phyloP scores from a whole-genome alignment of 2,329 filamentous ascomycete genomes.

The Ceratocystiopsis minuta region DNA sequence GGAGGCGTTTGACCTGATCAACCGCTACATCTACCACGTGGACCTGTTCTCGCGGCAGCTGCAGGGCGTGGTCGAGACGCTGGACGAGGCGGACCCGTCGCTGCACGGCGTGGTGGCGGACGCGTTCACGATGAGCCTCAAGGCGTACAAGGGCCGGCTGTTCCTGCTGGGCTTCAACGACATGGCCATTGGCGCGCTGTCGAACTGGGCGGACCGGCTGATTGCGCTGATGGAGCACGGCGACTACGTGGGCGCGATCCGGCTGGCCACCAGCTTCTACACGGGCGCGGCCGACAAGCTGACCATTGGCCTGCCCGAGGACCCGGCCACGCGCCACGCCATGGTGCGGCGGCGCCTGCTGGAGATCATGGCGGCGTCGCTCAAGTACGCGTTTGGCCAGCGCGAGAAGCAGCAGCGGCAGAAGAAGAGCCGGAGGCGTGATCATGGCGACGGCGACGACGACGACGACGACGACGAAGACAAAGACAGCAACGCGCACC shows the following conservation, averaged over 20 bases:
- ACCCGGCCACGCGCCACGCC: constrained; percentile 53
- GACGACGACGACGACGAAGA: constrained; percentile 27
- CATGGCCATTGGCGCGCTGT: constrained; percentile 73
- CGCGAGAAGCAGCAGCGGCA: constrained; percentile 21
- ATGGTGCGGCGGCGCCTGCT: constrained; percentile 79
- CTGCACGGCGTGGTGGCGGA: constrained; percentile 95
- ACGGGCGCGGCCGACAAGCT: constrained; percentile 81
- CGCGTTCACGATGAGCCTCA: constrained; percentile 96
- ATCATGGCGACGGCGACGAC: constrained; percentile 14
- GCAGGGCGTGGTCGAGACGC: constrained; percentile 65
- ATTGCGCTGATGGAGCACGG: constrained; percentile 90
- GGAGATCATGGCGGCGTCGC: constrained; percentile 82
- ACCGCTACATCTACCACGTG: constrained; percentile 80
- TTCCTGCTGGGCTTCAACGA: constrained; percentile 93
- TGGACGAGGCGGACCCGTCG: constrained; percentile 70
- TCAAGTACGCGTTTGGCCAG: constrained; percentile 72
- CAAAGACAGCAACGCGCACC: constrained; percentile 33
- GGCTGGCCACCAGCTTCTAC: constrained; percentile 82
- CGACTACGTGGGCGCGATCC: constrained; percentile 86
- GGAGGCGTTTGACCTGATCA: constrained; percentile 80
- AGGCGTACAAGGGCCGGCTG: constrained; percentile 79
- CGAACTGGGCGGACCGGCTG: constrained; percentile 91
- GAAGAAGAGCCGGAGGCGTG: constrained; percentile 20
- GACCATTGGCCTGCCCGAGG: constrained; percentile 82
- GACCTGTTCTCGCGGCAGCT: constrained; percentile 84